Base-by-base conservation (phyloP, 208 protist species). In the Leishmania tarentolae region DNA sequence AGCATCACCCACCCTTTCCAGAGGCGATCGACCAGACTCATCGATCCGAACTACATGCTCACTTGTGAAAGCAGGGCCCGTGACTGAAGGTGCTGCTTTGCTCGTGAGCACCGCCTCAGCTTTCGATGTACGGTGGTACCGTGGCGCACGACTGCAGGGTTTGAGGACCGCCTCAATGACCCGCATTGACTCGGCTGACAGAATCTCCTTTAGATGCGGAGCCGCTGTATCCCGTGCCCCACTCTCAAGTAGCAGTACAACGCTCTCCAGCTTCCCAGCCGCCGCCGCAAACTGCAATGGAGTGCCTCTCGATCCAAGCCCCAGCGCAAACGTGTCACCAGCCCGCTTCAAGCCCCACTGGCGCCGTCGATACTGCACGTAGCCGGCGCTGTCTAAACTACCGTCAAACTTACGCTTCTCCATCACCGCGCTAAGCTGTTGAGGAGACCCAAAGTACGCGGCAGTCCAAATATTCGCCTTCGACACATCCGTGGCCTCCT, bases 241-340 rank as follows among this genome's bases (percentile, higher is more conserved):
- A 40, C 76, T 83, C 17, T 82, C 77, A 52, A 97, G 81, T 37
- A 98, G 91, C 13, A 97, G 77, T 65, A 95, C 72, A 19, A 97
- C 90, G 68, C 87, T 97, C 77, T 96, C 95, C 57, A 97, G 73
- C 73, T 91, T 90, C 28, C 91, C 89, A 0, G 90, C 91, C 28
- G 93, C 81, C 0, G 92, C 93, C 4, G 93, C 95, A 72, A 95
- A 98, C 82, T 97, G 92, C 52, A 98, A 79, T 0, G 92, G 85
- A 11, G 88, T 95, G n/a, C 83, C 93, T 76, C 93, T 92, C 77
- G 85, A 87, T 35, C 95, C 95, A 28, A 96, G 80, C 3, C 95
- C 95, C 9, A 98, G 83, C 79, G 76, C 76, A 80, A 83, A 85
- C 15, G 75, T 86, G 44, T 75, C 76, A 44, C 84, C 87, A 19